Base-by-base conservation (phyloP, 2,329 filamentous ascomycete species). In the Paradendryphiella salina region DNA sequence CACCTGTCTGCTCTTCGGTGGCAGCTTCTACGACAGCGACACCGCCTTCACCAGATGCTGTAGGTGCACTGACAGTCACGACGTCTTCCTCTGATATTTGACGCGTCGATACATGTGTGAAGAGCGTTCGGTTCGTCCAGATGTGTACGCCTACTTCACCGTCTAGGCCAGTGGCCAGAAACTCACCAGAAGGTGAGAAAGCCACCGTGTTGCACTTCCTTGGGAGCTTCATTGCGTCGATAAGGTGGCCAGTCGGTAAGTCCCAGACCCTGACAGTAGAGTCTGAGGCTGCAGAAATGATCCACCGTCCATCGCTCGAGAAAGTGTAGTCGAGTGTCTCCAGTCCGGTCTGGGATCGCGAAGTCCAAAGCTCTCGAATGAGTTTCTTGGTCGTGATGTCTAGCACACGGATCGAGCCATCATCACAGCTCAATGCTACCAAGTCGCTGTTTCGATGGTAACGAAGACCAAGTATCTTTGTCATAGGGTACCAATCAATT, bases 111-210 rank as follows among this genome's bases (percentile, higher is more conserved):
- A 96, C 85, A 63, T 96, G 91, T 48, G 86, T 89, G 78, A 96
- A 99, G 1, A 97, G 79, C 0, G 88, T 87, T 66, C 89, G 89
- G 75, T 99, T 99, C 17, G 90, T 96, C 93, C 94, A 99, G 39
- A 99, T 84, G 61, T 90, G 87, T n/a, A 99, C 87, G 10, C 94
- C 94, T 1, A 96, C 82, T 57, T 87, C 85, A 50, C 87, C 88
- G 46, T 90, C 85, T 45, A 91, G 86, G 0, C 91, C 88, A 3
- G 92, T 94, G 3, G 94, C 94, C n/a, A 99, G 82, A 64, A 91
- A 97, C 67, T 99, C 94, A 11, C 93, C 94, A 0, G 90, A 96
- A 1, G 81, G 80, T 0, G 94, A 96, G 78, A 97, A 96, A 6
- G 92, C 85, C 10, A 99, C 78, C 2, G 90, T 87, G 13, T 86